Evolutionary conservation across 306 rosid genomes (phyloP), one percentile per base, ranked within the genome.

Genomic region (Prinsepia uniflora): DNA sequence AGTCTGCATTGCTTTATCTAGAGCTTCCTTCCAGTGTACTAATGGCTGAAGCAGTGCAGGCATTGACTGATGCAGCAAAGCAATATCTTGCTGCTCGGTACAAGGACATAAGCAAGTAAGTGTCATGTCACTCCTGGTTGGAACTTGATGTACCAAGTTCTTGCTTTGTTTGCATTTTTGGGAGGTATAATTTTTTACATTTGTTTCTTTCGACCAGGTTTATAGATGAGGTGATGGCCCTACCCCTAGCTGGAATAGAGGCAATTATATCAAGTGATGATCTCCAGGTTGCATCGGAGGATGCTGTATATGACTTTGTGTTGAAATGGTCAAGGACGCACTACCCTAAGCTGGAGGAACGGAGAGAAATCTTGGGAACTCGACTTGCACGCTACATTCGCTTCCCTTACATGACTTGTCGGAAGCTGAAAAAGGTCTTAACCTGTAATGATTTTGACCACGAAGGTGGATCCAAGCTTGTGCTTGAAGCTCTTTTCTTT

Each of bases 271-370:
- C 90, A 39, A 95, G 99, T 71, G 99, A 95, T 57, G 92, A 84
- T 76, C 96, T 95, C 68, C 99, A 95, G 82, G 88, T 95, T 77
- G 92, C 99, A 61, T 95, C 99, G 39, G 99, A 95, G 85, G 99
- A 95, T 85, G 96, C 91, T 63, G 96, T 91, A 2, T 95, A 91
- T 71, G 99, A 95, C 70, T 91, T 95, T 75, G 86, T 91, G 66
- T 81, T 95, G 88, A 95, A 84, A 80, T 95, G 99, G 99, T 86
- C 91, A 18, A 84, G 90, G 82, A 61, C 65, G 36, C 96, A 85
- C 71, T 91, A 76, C 71, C 73, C 85, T 65, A 95, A 81, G 74
- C 72, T 84, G 77, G 99, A 95, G 78, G 97, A 89, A 53, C 84
- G 99, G 72, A 77, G 95, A 76, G 92, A 89, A 62, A 80, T 95